These are phyloP conservation scores for Adansonia grandidieri DNA, from an alignment of 441 rosid species.

Conservation along the genomic window DNA sequence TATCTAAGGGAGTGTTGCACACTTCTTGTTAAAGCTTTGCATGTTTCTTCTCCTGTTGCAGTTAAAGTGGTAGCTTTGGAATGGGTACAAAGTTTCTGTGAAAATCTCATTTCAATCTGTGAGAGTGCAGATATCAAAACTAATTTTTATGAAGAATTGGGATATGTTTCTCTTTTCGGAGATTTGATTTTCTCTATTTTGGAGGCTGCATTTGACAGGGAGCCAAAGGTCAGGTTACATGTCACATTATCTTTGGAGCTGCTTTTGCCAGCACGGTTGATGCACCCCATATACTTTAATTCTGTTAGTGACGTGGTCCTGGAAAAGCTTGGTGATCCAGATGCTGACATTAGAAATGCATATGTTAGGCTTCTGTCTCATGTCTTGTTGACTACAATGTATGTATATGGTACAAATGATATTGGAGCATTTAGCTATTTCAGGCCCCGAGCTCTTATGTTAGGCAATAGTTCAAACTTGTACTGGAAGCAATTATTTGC, in stretches of 20 bases:
- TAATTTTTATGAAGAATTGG: constrained; percentile 56
- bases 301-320: constrained; percentile 67
- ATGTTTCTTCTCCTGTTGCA: constrained; percentile 70
- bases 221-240: constrained; percentile 78
- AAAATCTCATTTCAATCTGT: constrained; percentile 56
- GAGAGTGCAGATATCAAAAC: constrained; percentile 45
- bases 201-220: constrained; percentile 87
- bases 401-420: constrained; percentile 60
- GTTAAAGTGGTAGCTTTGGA: constrained; percentile 70
- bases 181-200: constrained; percentile 64
- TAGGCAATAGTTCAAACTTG: constrained; percentile 57
- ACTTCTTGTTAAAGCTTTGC: constrained; percentile 66
- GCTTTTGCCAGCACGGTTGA: constrained; percentile 73
- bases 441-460: constrained; percentile 51
- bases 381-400: constrained; percentile 70
- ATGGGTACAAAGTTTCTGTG: constrained; percentile 78
- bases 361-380: constrained; percentile 75
- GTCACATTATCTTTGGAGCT: constrained; percentile 77
- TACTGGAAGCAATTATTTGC: constrained; percentile 94
- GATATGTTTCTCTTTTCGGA: constrained; percentile 47
- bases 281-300: constrained; percentile 65
- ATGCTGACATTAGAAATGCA: constrained; percentile 62
- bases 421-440: constrained; percentile 46
- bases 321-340: constrained; percentile 92
- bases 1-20: constrained; percentile 61